Conservation (phyloP, 2,329 filamentous ascomycete species). For the Cyphellophora europaea region DNA sequence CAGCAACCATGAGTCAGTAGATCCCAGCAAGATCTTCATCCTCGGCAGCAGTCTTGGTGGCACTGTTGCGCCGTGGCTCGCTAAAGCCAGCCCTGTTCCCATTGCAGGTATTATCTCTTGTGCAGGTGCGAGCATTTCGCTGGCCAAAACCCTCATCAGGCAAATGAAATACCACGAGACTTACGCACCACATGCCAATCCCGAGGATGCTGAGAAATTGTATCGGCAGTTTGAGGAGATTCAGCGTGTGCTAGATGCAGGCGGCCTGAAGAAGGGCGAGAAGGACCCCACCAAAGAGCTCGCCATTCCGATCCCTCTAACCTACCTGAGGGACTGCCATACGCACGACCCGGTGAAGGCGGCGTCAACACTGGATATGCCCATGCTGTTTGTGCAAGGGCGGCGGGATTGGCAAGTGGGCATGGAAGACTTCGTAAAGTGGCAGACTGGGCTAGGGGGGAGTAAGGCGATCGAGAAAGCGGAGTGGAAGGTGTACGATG, state of each 20-base stretch:
- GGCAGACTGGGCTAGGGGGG: background rate
- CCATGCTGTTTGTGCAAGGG: background rate
- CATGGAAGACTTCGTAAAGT: background rate
- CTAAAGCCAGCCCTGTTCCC: background rate
- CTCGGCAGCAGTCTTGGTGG: background rate
- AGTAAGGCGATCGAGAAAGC: background rate
- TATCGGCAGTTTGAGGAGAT: background rate
- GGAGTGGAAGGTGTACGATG: background rate
- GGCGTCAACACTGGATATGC: background rate
- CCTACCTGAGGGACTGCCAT: background rate
- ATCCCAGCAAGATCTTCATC: conserved; percentile 1
- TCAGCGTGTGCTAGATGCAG: background rate
- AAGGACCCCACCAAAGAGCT: background rate
- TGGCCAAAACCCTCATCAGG: background rate
- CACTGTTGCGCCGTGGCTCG: background rate
- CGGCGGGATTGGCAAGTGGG: background rate
- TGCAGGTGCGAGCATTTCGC: background rate
- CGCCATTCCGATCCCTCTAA: background rate
- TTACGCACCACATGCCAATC: background rate
- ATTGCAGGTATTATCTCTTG: background rate
- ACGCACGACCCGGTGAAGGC: background rate
- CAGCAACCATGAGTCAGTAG: background rate
- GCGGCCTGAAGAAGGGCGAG: background rate
- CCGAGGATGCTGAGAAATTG: background rate
- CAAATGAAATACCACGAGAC: background rate